phyloP scores from a whole-genome alignment of 2,329 filamentous ascomycete species.

The Verticillium albo-atrum region DNA sequence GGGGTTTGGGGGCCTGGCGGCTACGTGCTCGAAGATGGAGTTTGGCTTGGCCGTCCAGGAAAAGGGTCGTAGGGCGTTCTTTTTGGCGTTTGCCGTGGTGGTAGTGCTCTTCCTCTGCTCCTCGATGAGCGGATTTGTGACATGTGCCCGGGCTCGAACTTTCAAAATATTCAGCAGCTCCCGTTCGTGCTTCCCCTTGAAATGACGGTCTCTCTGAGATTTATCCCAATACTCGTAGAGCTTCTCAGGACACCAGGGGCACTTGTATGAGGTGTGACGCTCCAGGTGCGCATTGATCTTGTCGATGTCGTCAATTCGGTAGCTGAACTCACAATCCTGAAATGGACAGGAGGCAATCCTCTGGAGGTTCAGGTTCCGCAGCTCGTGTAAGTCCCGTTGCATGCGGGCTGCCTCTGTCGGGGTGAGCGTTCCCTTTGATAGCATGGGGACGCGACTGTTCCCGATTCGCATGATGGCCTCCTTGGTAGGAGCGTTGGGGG shows the following conservation, averaged over 20 bases:
- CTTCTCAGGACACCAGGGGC: constrained; percentile 28
- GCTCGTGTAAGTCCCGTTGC: constrained; percentile 26
- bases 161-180: constrained; percentile 10
- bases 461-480: constrained; percentile 32
- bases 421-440: constrained; percentile 33
- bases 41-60: background rate
- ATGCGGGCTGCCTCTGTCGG: constrained; percentile 32
- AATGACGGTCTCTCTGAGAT: constrained; percentile 20
- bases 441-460: constrained; percentile 26
- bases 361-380: constrained; percentile 27
- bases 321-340: constrained; percentile 27
- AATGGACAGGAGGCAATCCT: constrained; percentile 33
- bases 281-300: constrained; percentile 30
- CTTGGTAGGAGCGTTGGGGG: constrained; percentile 25
- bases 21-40: background rate
- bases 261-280: constrained; percentile 28
- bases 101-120: background rate
- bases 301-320: constrained; percentile 20
- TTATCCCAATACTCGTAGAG: constrained; percentile 23
- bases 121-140: background rate
- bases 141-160: background rate
- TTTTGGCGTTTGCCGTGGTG: background rate
- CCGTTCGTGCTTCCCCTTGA: constrained; percentile 21
- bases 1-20: background rate
- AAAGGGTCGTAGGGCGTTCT: no score